Evolutionary conservation across 2,329 filamentous ascomycete genomes (phyloP), one percentile per base, ranked within the genome.

Genomic region (Fusarium tuaranense): DNA sequence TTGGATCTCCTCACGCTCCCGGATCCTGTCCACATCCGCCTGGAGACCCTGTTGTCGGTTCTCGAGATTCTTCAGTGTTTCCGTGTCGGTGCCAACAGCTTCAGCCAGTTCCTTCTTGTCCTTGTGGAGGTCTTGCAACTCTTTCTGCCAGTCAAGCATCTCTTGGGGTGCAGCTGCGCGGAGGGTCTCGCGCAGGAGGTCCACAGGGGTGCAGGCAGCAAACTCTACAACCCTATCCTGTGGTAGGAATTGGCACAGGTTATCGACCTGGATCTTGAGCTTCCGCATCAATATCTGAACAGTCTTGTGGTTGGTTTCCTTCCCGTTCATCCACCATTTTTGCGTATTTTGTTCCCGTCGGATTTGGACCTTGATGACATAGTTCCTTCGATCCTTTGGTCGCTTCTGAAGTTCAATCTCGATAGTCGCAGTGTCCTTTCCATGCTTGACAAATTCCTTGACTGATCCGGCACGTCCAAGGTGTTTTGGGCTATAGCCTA

Each of bases 191-290:
- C 92, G 88, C 1, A 99, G 87, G 22, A 98, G 88, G 53, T 97
- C 93, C 14, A 97, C 87, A 0, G 96, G 93, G 10, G 91, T 93
- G 76, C 97, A 90, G 7, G 90, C 93, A 7, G 97, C 95, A 81
- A 99, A 99, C 80, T 98, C 95, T 27, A 95, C 94, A 2, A 99
- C 97, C 76, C 95, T 93, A 81, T 99, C 97, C 82, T 99, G 97
- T 0, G 97, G 97, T 53, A 99, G 86, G 78, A 99, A 99, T 81
- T 99, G 97, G 82, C 97, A 99, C 3, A 99, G 88, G 77, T 99
- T 99, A 85, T 99, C 97, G 74, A 98, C 94, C 82, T 99, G 97
- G 62, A 99, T 98, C 59, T 93, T 93, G 78, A 97, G 91, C 12
- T 87, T 88, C 69, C 87, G 89, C 70, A 92, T 93, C 59, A 98